A percentile compares a stretch with the other conserved stretches of the same genome.
Conservation (phyloP, 768 basidiomycete species). For the Leccinum boreale region DNA sequence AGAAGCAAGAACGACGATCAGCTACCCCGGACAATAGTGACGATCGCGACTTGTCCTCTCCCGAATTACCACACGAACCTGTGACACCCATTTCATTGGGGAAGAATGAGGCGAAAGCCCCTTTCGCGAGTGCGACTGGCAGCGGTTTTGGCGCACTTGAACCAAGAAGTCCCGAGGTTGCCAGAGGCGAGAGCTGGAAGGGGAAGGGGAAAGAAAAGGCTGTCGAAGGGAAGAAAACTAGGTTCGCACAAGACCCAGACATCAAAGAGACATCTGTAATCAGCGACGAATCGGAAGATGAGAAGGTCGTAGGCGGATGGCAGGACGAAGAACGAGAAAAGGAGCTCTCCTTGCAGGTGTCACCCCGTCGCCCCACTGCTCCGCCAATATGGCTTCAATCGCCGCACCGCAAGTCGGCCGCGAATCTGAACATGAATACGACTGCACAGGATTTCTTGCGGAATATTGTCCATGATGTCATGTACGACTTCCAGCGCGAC, state of each 20-base stretch:
- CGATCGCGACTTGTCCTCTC: conserved; percentile 23
- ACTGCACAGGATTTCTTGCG: conserved; percentile 57
- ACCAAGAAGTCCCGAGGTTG: conserved; percentile 53
- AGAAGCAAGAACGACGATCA: conserved; percentile 9
- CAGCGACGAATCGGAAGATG: conserved; percentile 7
- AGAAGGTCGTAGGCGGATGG: conserved; percentile 5
- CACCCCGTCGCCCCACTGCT: conserved; percentile 45
- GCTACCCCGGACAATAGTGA: conserved; percentile 15
- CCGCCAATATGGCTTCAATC: conserved; percentile 39
- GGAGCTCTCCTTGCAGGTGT: conserved; percentile 53
- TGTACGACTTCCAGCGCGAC: conserved; percentile 71
- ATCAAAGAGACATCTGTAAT: conserved; percentile 23
- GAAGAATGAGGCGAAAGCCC: conserved; percentile 19
- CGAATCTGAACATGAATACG: conserved; percentile 27
- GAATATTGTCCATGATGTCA: conserved; percentile 63
- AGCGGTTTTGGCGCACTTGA: conserved; percentile 36
- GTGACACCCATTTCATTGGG: conserved; percentile 31
- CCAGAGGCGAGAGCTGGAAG: conserved; percentile 38
- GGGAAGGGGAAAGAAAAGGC: conserved; percentile 25
- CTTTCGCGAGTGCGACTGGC: not conserved
- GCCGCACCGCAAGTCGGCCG: conserved; percentile 32
- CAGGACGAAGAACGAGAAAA: conserved; percentile 26
- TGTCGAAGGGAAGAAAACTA: conserved; percentile 40
- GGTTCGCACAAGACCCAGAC: conserved; percentile 36
- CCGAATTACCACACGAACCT: conserved; percentile 31